Conservation (phyloP, 768 basidiomycete species). For the Mycena haematopus region DNA sequence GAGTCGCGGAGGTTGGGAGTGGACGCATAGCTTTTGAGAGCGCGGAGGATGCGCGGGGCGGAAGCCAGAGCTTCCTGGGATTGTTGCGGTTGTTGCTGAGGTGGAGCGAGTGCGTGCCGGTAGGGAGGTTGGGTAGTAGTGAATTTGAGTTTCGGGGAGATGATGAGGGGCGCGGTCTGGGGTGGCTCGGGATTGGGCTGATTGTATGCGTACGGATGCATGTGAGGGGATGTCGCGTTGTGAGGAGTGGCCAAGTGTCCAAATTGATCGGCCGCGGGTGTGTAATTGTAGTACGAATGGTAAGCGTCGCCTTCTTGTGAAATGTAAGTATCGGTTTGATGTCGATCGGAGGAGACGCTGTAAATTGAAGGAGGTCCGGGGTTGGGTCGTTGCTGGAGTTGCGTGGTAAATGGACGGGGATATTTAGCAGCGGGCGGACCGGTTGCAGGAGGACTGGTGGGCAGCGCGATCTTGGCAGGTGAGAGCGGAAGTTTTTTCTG, state of each 20-base stretch:
- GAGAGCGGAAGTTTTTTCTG: conserved; percentile 34
- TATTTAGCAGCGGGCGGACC: conserved; percentile 12
- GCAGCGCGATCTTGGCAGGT: conserved; percentile 28
- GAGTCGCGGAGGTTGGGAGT: conserved; percentile 64
- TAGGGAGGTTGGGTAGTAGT: conserved; percentile 29
- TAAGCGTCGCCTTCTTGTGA: conserved; percentile 27
- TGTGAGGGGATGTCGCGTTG: conserved; percentile 35
- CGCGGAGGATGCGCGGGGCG: conserved; percentile 24
- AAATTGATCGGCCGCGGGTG: conserved; percentile 24
- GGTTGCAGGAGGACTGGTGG: conserved; percentile 20
- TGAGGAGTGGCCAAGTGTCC: conserved; percentile 21
- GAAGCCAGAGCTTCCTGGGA: not conserved
- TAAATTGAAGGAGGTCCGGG: conserved; percentile 26
- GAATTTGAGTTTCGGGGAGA: conserved; percentile 39
- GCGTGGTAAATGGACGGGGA: conserved; percentile 10
- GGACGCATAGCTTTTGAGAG: conserved; percentile 64
- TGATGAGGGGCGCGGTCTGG: conserved; percentile 28
- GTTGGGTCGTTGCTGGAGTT: conserved; percentile 6
- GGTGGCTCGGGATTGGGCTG: conserved; percentile 36
- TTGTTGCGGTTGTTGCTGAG: conserved; percentile 8
- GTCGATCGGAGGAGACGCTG: conserved; percentile 26
- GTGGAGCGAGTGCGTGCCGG: conserved; percentile 21
- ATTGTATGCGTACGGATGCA: conserved; percentile 59
- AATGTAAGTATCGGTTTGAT: conserved; percentile 13
- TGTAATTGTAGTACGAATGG: conserved; percentile 30